Base-by-base conservation (phyloP, 306 rosid species). In the Acacia crassicarpa region DNA sequence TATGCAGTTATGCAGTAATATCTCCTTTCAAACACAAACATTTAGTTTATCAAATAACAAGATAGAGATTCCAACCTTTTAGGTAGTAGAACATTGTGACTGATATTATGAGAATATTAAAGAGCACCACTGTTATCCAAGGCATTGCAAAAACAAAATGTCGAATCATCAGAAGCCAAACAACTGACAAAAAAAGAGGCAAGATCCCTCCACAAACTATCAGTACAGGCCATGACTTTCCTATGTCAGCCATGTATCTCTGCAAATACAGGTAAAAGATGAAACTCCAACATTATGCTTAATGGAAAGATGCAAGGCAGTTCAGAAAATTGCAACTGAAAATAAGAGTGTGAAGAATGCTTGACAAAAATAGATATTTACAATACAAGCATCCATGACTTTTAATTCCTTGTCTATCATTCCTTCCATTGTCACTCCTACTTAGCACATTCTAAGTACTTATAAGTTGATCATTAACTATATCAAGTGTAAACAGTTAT, bases 191-290 rank as follows among this genome's bases (percentile, higher is more conserved):
- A 93, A 91, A 87, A 58, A 95, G 87, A 51, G 99, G 99, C 72
- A 95, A 85, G 46, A 95, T 86, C 80, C 97, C 99, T 72, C 99
- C 99, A 68, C 99, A 95, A 76, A 95, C 98, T 77, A 95, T 87
- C 91, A 95, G 84, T 78, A 95, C 98, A 17, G 97, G 96, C 99
- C 99, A 95, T 25, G 94, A 79, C 89, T 95, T 95, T 84, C 91
- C 99, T 83, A 95, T 87, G 88, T 95, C 99, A 48, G 99, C 92
- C 98, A 95, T 92, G 93, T 93, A 95, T 84, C 99, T 92, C 98
- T 94, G 93, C 79, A 86, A 85, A 78, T 61, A 33, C 30, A 84
- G 72, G 30, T 70, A 23, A 71, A 41, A 19, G 51, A 77, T 68
- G 40, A n/a, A 23, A 72, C 65, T 19, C 45, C 67, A 12, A 38